Base-by-base conservation (phyloP, 805 yeast genomes). In the Lachancea thermotolerans region DNA sequence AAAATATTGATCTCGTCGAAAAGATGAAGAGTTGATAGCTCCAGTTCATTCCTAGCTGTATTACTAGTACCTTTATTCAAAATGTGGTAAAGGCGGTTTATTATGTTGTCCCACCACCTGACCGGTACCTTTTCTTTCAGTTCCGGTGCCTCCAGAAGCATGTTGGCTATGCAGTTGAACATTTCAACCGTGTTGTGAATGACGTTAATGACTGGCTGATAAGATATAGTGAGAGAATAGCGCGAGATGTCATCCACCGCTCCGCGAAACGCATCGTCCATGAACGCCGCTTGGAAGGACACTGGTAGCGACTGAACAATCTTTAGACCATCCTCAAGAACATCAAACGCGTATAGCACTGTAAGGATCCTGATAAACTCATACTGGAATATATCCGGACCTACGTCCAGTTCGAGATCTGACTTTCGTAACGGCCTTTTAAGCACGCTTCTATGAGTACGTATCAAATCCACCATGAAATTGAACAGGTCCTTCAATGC, bases 151-250 rank as follows among this genome's bases (percentile, higher is more conserved):
- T 44, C 38, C 14, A 52, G 37, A 28, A 48, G 31, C 37, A 58
- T 53, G 10, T 54, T 55, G 1, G 75, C 60, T 10, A 80, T 66
- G 35, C 70, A 65, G 12, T 69, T 70, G 39, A 81, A 57, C 18
- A 81, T 74, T 47, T 76, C 82, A n/a, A 81, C 70, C 11, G 71
- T 56, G 53, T 74, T 78, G 51, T 66, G 71, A 5, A 80, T 69
- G 39, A 78, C 65, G 46, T 75, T 74, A 30, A 77, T 62, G 35
- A 79, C 79, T 0, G 83, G 73, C 48, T 74, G 71, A 30, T 69
- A 72, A 2, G 66, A 58, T 6, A 56, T 55, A 5, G 84, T 74
- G 12, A 80, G 51, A 11, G 77, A 67, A 14, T 67, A 59, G 27
- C 59, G 60, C 41, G 71, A 38, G 61, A 64, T 37, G 34, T 53